Evolutionary conservation across 768 basidiomycete genomes (phyloP), one percentile per base, ranked within the genome.

Genomic region (Pleurotus cornucopiae): DNA sequence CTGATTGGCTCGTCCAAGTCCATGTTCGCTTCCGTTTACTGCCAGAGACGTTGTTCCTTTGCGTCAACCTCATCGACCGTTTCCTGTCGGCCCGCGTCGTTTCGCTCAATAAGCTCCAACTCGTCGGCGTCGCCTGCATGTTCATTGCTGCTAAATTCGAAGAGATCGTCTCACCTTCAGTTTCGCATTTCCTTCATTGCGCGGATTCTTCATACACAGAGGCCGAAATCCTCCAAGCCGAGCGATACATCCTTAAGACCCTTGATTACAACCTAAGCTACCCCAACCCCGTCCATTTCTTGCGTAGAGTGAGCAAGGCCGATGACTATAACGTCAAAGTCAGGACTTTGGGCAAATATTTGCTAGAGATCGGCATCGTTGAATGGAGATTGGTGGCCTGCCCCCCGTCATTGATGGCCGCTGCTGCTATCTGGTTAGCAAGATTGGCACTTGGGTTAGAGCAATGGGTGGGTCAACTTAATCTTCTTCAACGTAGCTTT

Each of bases 81-180:
- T 90, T 90, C 76, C 76, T 90, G 26, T 86, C 85, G 0, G 77
- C 82, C 9, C 89, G 95, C 3, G 74, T 78, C 5, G 90, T 97
- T 54, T 94, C 94, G 7, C 80, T 98, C 48, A 85, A 88, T 65
- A 97, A 97, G 70, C 86, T 98, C 21, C 97, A 98, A 71, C 84
- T 99, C 30, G 94, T 98, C 44, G 97, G 97, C 46, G 81, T 97
- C 44, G 91, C 95, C 1, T 92, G 93, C 64, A 81, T 99, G 69
- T 95, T 97, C 72, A 81, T 98, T 61, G 85, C 97, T 0, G 84
- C 94, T 26, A 99, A 99, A 71, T 94, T 96, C 55, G 97, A 99
- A 73, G 96, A 98, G 72, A 89, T 95, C 58, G 83, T 94, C 52
- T 85, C 94, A 2, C 96, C 97, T 2, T 91, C 91, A 1, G 90